phyloP scores from a whole-genome alignment of 768 basidiomycete species.

The Leucogyrophana mollusca region DNA sequence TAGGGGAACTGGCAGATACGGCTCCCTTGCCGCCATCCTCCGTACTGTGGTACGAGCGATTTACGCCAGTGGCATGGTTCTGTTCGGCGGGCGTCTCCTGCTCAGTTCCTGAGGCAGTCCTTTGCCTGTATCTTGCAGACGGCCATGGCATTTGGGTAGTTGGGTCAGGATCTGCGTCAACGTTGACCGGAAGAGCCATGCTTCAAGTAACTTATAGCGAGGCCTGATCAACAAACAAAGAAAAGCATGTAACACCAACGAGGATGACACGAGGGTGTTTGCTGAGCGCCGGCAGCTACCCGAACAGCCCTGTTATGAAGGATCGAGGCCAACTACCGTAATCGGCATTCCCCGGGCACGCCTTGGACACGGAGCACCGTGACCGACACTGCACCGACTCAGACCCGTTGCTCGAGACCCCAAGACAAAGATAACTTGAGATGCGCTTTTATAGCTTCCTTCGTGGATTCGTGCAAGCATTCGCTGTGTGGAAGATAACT shows the following conservation, averaged over 20 bases:
- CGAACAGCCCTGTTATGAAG: conserved; percentile 15
- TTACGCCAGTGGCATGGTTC: conserved; percentile 13
- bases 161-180: conserved; percentile 66
- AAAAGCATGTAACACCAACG: conserved; percentile 7
- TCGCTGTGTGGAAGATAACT: too few species aligned
- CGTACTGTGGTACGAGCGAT: conserved; percentile 29
- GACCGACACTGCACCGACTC: too few species aligned
- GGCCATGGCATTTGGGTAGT: conserved; percentile 82
- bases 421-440: too few species aligned
- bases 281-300: background rate
- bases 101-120: conserved; percentile 20
- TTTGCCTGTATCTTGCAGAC: conserved; percentile 36
- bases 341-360: conserved; percentile 25
- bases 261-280: background rate
- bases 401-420: too few species aligned
- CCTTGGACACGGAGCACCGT: too few species aligned
- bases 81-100: conserved; percentile 20
- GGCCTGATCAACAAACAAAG: background rate
- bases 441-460: too few species aligned
- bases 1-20: conserved; percentile 4
- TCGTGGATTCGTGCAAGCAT: too few species aligned
- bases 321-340: background rate
- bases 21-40: conserved; percentile 26
- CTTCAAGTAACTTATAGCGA: conserved; percentile 9
- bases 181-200: conserved; percentile 61